Evolutionary conservation across 345 rosid species (phyloP).

Genomic region (Populus davidiana): DNA sequence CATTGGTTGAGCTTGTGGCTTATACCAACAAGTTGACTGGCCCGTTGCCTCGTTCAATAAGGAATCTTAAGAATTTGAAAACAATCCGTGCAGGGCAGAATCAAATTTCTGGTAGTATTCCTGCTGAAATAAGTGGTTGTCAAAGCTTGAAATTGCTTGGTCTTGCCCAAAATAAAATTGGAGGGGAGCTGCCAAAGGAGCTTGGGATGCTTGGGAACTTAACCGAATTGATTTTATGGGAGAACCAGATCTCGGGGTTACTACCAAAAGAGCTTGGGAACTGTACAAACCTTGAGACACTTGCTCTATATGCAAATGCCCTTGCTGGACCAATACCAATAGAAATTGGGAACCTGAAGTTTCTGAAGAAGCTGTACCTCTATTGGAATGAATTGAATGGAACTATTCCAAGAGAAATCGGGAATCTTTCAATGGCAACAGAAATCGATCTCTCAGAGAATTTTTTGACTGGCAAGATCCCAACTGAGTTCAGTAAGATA

Average conservation of each 20-base stretch:
- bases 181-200: conserved; percentile 64
- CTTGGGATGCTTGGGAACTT: conserved; percentile 53
- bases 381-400: conserved; percentile 71
- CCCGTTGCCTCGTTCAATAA: conserved; percentile 49
- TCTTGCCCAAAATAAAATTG: conserved; percentile 69
- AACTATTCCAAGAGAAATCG: conserved; percentile 63
- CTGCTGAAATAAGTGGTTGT: conserved; percentile 65
- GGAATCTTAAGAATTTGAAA: conserved; percentile 47
- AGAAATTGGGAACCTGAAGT: conserved; percentile 53
- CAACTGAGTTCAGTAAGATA: conserved; percentile 53
- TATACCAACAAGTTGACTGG: conserved; percentile 74
- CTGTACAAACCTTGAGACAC: conserved; percentile 51
- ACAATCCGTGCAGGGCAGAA: conserved; percentile 70
- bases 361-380: conserved; percentile 52
- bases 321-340: conserved; percentile 56
- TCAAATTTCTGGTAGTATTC: conserved; percentile 62
- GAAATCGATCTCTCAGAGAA: conserved; percentile 90
- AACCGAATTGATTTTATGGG: conserved; percentile 65
- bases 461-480: conserved; percentile 55
- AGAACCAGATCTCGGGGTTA: conserved; percentile 59
- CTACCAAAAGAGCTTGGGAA: conserved; percentile 65
- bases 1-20: conserved; percentile 61
- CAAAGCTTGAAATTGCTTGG: conserved; percentile 66
- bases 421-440: conserved; percentile 44
- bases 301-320: conserved; percentile 71